A percentile compares a stretch with the other conserved stretches of the same genome.
Conservation (phyloP, 768 basidiomycete genomes). For the Crassisporium funariophilum region DNA sequence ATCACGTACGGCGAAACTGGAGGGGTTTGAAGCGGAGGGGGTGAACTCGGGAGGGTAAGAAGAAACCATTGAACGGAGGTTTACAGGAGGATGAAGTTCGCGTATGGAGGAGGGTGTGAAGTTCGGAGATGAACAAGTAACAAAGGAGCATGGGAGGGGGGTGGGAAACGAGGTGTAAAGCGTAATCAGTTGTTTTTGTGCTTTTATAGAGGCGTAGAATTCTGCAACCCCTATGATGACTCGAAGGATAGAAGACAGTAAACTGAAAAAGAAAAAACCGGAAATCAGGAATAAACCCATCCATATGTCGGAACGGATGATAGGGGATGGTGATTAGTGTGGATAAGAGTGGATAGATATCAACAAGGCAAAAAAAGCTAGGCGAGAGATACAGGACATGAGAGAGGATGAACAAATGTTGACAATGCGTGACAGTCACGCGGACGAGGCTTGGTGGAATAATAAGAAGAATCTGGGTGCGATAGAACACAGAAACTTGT, state of each 20-base stretch:
- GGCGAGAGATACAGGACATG: conserved; percentile 14
- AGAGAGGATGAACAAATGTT: conserved; percentile 14
- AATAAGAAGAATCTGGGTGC: neutral
- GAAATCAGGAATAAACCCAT: conserved; percentile 31
- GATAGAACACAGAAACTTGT: too few species aligned
- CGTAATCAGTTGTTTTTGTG: conserved; percentile 52
- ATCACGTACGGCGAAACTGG: conserved; percentile 24
- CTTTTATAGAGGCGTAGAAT: conserved; percentile 26
- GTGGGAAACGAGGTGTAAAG: conserved; percentile 37
- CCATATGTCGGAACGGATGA: conserved; percentile 22
- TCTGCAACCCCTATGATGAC: conserved; percentile 12
- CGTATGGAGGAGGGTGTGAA: conserved; percentile 10
- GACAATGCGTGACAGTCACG: conserved; percentile 15
- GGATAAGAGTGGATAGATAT: conserved; percentile 38
- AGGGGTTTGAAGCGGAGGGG: conserved; percentile 20
- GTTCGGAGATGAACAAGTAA: conserved; percentile 18
- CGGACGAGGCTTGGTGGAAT: neutral
- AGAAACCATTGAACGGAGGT: conserved; percentile 19
- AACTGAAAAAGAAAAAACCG: conserved; percentile 35
- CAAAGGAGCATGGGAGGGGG: conserved; percentile 22
- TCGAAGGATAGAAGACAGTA: conserved; percentile 30
- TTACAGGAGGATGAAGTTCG: conserved; percentile 19
- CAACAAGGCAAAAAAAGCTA: conserved; percentile 12
- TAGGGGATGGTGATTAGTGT: conserved; percentile 30
- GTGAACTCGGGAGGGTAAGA: conserved; percentile 15